Conservation (phyloP, 768 basidiomycete species). For the Tricholoma hemisulphureum region DNA sequence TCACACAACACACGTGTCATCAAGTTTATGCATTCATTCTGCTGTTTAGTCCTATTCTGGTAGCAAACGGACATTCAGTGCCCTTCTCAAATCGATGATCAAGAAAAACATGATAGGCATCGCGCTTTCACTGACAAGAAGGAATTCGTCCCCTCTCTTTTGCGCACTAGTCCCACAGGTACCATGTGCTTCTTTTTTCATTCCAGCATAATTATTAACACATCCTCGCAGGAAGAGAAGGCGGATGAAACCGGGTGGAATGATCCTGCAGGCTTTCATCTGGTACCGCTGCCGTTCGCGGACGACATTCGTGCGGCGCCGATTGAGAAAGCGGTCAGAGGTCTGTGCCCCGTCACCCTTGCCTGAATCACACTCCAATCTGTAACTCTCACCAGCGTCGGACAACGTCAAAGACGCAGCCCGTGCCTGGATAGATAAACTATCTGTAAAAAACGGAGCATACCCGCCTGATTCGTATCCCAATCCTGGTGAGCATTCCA, state of each 20-base stretch:
- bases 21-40: neutral
- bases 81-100: conserved; percentile 79
- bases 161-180: conserved; percentile 89
- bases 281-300: conserved; percentile 90
- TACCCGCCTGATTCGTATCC: conserved; percentile 90
- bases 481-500: conserved; percentile 71
- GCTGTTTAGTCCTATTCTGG: conserved; percentile 70
- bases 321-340: conserved; percentile 60
- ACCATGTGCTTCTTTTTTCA: conserved; percentile 1
- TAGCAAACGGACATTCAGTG: conserved; percentile 88
- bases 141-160: conserved; percentile 74
- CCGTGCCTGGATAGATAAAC: conserved; percentile 70
- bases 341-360: conserved; percentile 34
- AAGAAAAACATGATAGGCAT: conserved; percentile 81
- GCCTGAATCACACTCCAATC: neutral
- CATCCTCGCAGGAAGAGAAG: conserved; percentile 58
- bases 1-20: neutral
- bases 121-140: conserved; percentile 65
- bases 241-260: conserved; percentile 69
- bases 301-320: conserved; percentile 89
- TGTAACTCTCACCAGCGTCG: conserved; percentile 46
- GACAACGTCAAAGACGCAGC: conserved; percentile 68
- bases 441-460: conserved; percentile 71
- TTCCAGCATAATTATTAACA: neutral
- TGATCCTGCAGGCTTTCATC: conserved; percentile 88